Base-by-base conservation (phyloP, 1,284 basidiomycete species). In the Apiotrichum mycotoxinovorans region DNA sequence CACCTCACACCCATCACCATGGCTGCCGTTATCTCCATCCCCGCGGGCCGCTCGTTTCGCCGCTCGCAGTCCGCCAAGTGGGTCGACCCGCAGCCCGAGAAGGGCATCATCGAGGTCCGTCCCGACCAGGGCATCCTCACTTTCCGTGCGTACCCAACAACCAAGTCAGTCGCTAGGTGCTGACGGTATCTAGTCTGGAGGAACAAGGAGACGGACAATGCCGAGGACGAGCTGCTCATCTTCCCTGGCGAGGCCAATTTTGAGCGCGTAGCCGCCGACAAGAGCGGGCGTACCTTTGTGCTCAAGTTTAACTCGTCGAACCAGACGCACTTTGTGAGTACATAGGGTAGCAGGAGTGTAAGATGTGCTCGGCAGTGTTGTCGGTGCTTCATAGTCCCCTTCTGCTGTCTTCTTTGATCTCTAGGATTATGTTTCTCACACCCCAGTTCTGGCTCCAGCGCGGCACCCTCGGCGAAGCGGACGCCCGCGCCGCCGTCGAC, bases 211-310 rank as follows among this genome's bases (percentile, higher is more conserved):
- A 65, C 60, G 15, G 62, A 60, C 43, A 53, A 49, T 25, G 59
- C 64, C 20, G 72, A 75, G 52, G 74, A 76, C 57, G 72, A 76
- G 48, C 66, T 74, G 26, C 68, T 78, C 60, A 66, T 78, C 62
- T 77, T 78, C 63, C 74, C 71, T n/a, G 72, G 71, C n/a, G 76
- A 77, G 65, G 74, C 73, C 0, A 66, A 66, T 5, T 76, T 78
- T 43, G 65, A 70, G 49, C 68, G 68, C 46, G 72, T 75, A 2
- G 18, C 26, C 15, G 49, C 52, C 51, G 53, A 63, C 56, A 40
- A 43, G 34, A 67, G 68, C 2, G 74, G 73, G 14, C 66, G 73
- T 25, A 74, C 73, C 4, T 70, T 73, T 51, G 67, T 75, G 18
- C 68, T 78, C 58, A 73, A 73, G 59, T 77, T 78, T 59, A 67